Conservation (phyloP, 1,284 basidiomycete species). For the Trametes versicolor region DNA sequence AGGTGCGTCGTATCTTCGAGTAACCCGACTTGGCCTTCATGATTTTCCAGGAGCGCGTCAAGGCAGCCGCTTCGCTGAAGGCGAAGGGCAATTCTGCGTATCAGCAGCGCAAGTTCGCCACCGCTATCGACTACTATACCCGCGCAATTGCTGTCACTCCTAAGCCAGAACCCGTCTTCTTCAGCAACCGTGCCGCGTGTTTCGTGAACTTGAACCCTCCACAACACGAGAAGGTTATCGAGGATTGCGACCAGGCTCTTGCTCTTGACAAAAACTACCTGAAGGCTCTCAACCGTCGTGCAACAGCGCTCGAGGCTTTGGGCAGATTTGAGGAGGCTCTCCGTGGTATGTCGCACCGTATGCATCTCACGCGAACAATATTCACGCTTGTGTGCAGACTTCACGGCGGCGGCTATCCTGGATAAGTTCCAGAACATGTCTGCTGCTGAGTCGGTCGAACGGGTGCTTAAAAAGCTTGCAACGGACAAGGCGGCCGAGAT, state of each 20-base stretch:
- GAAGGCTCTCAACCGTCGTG: conserved; percentile 96
- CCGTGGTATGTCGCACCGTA: conserved; percentile 62
- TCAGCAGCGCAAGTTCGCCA: conserved; percentile 78
- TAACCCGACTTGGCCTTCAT: conserved; percentile 2
- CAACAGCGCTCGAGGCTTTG: conserved; percentile 85
- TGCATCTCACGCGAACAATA: too few species aligned
- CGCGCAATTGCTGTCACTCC: conserved; percentile 90
- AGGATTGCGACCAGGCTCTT: conserved; percentile 92
- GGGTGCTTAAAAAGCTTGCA: conserved; percentile 90
- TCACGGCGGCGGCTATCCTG: conserved; percentile 94
- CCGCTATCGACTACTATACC: conserved; percentile 89
- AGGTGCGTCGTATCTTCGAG: conserved; percentile 52
- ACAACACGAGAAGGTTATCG: conserved; percentile 86
- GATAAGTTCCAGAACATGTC: conserved; percentile 91
- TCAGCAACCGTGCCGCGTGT: conserved; percentile 97
- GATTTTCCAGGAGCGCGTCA: conserved; percentile 71
- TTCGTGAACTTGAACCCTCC: conserved; percentile 93
- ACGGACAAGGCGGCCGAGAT: conserved; percentile 78
- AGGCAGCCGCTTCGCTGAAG: conserved; percentile 86
- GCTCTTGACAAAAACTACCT: conserved; percentile 89
- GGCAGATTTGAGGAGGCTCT: conserved; percentile 81
- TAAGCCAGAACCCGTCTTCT: conserved; percentile 93
- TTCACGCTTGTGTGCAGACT: conserved; percentile 66
- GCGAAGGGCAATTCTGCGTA: conserved; percentile 92
- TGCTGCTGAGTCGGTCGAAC: conserved; percentile 88